Conservation (phyloP, 495 filamentous ascomycete species). For the Penicillium simplicissimum region DNA sequence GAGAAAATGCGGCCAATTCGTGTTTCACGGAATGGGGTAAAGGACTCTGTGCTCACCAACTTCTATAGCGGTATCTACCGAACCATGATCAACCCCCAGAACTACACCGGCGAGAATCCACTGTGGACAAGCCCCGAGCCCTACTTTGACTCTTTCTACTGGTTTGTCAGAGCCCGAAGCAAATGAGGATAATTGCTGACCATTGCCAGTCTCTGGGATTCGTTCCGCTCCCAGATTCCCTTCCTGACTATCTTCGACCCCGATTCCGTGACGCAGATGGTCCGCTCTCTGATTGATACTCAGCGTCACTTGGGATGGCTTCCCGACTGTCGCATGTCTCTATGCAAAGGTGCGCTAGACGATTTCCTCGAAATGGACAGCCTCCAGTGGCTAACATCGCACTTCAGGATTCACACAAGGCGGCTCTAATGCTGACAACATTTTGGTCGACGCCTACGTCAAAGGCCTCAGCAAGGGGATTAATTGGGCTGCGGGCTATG, state of each 20-base stretch:
- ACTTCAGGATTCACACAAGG: constrained; percentile 59
- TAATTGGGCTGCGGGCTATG: constrained; percentile 68
- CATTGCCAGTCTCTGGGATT: constrained; percentile 51
- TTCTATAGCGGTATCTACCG: constrained; percentile 56
- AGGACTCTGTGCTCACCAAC: constrained; percentile 58
- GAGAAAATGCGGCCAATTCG: constrained; percentile 56
- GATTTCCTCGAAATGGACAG: background rate
- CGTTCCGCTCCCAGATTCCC: constrained; percentile 64
- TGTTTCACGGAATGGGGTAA: constrained; percentile 48
- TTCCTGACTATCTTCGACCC: constrained; percentile 70
- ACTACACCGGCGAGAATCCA: constrained; percentile 75
- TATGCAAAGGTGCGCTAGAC: constrained; percentile 60
- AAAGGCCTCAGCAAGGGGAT: constrained; percentile 64
- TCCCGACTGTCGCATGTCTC: constrained; percentile 65
- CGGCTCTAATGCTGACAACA: constrained; percentile 73
- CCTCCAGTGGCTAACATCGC: background rate
- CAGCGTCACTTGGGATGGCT: constrained; percentile 69
- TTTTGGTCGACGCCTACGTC: constrained; percentile 74
- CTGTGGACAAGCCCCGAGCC: constrained; percentile 68
- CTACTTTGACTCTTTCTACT: constrained; percentile 57
- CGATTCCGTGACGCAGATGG: constrained; percentile 57
- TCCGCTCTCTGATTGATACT: constrained; percentile 72
- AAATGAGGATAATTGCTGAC: constrained; percentile 13
- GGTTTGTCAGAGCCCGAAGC: constrained; percentile 37
- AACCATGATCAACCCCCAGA: constrained; percentile 69